Evolutionary conservation across 1,284 basidiomycete species (phyloP), one percentile per base, ranked within the genome.

Genomic region (Hypsizygus ulmarius): DNA sequence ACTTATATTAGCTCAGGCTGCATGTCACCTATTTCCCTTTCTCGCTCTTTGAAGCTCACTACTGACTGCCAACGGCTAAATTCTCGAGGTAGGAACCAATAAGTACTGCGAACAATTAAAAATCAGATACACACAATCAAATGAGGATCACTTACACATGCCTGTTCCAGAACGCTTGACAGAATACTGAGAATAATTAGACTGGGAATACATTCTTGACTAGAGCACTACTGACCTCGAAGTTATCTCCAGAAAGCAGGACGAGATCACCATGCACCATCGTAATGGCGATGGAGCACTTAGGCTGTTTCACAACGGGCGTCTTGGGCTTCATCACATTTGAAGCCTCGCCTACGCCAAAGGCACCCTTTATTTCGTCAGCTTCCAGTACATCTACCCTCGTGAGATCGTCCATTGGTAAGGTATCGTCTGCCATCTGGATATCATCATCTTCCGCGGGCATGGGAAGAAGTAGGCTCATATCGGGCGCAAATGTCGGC

Each of bases 191-290:
- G 51, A 21, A 45, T 14, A 45, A 42, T 41, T 27, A 47, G 38
- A 51, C 46, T 58, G 35, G 37, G 47, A 15, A n/a, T 36, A 37
- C 36, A 14, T 4, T 5, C 7, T 7, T 9, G 8, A 21, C 30
- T 29, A 45, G 43, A 39, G 27, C 28, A 35, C 25, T 43, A 51
- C 74, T 51, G 54, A 81, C 82, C 70, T 81, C 75, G 49, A 79
- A 79, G 29, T 75, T 70, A 49, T 74, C 73, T 2, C 80, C 79
- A 18, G 52, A 65, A 34, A 82, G 61, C 29, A 81, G 56, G 5
- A 79, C 54, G 45, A 75, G 62, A 58, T 84, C 81, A 0, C 81
- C 81, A 54, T 84, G 82, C 16, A 82, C 71, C 43, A 84, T 65
- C 9, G 73, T 77, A 19, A 81, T 52, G 15, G 69, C 64, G 18